A percentile compares a stretch with the other conserved stretches of the same genome.
Conservation (phyloP, 306 rosid genomes). For the Erythrophleum fordii region DNA sequence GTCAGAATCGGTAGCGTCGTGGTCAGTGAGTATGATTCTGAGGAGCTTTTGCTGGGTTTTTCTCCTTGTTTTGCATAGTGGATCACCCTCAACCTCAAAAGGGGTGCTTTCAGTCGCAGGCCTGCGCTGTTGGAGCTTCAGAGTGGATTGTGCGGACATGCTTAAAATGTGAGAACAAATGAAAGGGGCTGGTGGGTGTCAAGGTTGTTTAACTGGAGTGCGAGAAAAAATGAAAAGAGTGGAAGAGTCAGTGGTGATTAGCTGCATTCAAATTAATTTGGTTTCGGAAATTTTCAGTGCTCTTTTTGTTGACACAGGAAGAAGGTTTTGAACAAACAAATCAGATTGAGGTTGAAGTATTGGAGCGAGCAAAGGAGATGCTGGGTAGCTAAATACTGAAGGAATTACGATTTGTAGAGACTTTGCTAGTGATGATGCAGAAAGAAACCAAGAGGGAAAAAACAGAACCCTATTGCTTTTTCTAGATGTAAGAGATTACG, state of each 20-base stretch:
- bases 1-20: constrained; percentile 80
- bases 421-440: not conserved
- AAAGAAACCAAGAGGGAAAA: constrained; percentile 5
- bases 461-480: constrained; percentile 18
- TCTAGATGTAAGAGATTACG: constrained; percentile 18
- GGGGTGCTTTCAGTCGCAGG: not conserved
- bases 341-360: not conserved
- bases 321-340: not conserved
- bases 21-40: constrained; percentile 71
- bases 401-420: not conserved
- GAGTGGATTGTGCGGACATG: constrained; percentile 43
- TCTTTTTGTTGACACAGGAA: not conserved
- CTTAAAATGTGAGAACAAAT: not conserved
- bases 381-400: not conserved
- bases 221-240: constrained; percentile 10
- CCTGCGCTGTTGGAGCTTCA: constrained; percentile 7
- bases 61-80: constrained; percentile 36
- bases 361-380: not conserved
- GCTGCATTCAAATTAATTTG: constrained; percentile 23
- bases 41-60: constrained; percentile 47
- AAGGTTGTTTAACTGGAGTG: constrained; percentile 6
- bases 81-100: constrained; percentile 15
- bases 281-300: not conserved
- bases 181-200: not conserved
- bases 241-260: not conserved